Evolutionary conservation across 345 rosid genomes (phyloP), one percentile per base, ranked within the genome.

Genomic region (Cardiospermum halicacabum): DNA sequence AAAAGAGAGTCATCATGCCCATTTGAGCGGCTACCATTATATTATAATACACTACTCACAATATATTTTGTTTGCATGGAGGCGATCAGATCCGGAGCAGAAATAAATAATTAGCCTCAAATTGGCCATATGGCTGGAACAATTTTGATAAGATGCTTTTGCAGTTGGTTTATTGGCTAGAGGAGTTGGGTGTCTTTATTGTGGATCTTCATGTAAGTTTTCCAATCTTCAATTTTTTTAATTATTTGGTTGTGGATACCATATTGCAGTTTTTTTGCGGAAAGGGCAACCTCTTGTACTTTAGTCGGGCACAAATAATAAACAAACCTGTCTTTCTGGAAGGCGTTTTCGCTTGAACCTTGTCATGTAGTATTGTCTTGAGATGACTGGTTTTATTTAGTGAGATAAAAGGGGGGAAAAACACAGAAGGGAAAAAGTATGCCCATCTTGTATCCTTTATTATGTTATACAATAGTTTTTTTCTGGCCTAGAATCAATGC

Each of bases 131-230:
- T 56, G 74, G 77, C 77, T 56, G 53, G 73, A 67, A 65, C 72
- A 76, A 62, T 76, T 78, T 76, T 74, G 83, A 74, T 74, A 72
- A 62, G 63, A 72, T 72, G 64, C 70, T 53, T 60, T 56, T 18
- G 27, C 62, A 56, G 62, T 71, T 26, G 67, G 55, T 48, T 36
- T 53, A 53, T 60, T 65, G 70, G 51, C 70, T 39, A 63, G 51
- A 67, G 66, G 73, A 66, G 65, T 60, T 62, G 66, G 65, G 53
- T 64, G 69, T 53, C 49, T 5, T 37, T 63, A 22, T 21, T 68
- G 62, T 69, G 73, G 59, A 55, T 68, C 59, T 40, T 28, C 58
- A 12, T 69, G 76, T 73, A 75, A 70, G 82, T 68, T 24, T 21
- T 55, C n/a, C 31, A 43, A 21, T 37, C 19, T 28, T 72, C 3